A percentile compares a stretch with the other conserved stretches of the same genome.
Evolutionary conservation across 192 early-diverging fungal species (phyloP).

Genomic region (Lobosporangium transversale): DNA sequence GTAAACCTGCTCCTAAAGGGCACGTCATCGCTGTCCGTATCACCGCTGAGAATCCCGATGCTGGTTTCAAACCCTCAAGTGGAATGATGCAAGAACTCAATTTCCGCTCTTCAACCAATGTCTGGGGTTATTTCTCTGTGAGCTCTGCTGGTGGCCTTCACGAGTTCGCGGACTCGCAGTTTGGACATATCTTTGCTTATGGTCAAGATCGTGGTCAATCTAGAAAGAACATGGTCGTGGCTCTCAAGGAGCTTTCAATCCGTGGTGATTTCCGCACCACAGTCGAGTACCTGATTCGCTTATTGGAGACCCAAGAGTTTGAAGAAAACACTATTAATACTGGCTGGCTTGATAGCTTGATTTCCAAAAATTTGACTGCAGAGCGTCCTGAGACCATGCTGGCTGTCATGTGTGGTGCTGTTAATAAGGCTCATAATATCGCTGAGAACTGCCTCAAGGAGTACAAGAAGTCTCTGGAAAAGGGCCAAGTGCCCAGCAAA

Average conservation of each 20-base stretch:
- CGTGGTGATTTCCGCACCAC: conserved; percentile 99
- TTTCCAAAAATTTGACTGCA: conserved; percentile 88
- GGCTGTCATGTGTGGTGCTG: conserved; percentile 92
- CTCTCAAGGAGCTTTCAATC: conserved; percentile 97
- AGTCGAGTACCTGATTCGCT: conserved; percentile 94
- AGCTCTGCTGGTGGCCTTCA: conserved; percentile 94
- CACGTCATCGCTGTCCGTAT: conserved; percentile 99
- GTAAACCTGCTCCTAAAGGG: conserved; percentile 93
- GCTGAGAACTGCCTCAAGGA: conserved; percentile 74
- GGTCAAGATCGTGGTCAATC: conserved; percentile 93
- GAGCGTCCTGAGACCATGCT: conserved; percentile 92
- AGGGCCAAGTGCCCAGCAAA: conserved; percentile 90
- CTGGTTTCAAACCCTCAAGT: conserved; percentile 97
- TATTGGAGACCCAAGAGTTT: conserved; percentile 92
- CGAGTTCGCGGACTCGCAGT: conserved; percentile 99
- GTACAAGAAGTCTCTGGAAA: conserved; percentile 86
- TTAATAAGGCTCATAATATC: conserved; percentile 80
- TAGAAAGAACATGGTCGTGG: conserved; percentile 96
- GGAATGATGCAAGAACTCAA: conserved; percentile 98
- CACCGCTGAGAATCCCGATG: conserved; percentile 99
- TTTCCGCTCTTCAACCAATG: conserved; percentile 94
- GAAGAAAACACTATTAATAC: conserved; percentile 92
- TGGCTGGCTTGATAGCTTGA: conserved; percentile 95
- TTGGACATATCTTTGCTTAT: conserved; percentile 98
- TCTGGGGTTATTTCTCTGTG: conserved; percentile 99